Evolutionary conservation across 352 stramenopile genomes (phyloP).

Genomic region (Pythium grandisporangium): DNA sequence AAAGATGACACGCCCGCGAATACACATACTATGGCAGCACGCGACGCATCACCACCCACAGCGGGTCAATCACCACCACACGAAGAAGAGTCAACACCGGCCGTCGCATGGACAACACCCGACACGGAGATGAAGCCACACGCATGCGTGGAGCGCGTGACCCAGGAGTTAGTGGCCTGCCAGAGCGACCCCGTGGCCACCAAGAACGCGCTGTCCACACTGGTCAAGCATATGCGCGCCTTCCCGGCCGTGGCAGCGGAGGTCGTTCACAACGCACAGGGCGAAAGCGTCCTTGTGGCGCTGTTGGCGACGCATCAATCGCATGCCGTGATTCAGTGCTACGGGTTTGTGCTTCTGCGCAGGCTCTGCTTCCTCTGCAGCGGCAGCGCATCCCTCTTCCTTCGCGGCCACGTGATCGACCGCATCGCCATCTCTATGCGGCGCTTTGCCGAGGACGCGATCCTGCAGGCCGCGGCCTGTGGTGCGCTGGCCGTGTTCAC

Average conservation of each 20-base stretch:
- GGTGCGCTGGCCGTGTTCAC: conserved; percentile 72
- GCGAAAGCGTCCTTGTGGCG: conserved; percentile 41
- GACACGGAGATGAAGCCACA: no score
- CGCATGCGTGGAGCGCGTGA: conserved; percentile 24
- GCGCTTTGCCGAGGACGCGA: conserved; percentile 64
- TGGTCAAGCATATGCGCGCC: conserved; percentile 76
- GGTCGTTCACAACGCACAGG: conserved; percentile 30
- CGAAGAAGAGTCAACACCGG: no score
- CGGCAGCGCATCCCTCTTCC: conserved; percentile 45
- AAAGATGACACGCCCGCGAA: background rate
- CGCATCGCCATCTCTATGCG: conserved; percentile 47
- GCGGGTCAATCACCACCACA: background rate
- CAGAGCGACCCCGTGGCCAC: conserved; percentile 28
- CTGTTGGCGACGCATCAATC: conserved; percentile 44
- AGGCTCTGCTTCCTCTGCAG: conserved; percentile 65
- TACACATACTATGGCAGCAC: background rate
- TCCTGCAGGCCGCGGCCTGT: conserved; percentile 69
- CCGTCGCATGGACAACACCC: no score
- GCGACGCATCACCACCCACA: background rate
- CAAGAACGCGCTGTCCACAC: conserved; percentile 52
- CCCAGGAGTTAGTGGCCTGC: conserved; percentile 35
- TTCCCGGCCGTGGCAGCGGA: conserved; percentile 56
- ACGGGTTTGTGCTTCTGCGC: conserved; percentile 63
- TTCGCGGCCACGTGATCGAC: conserved; percentile 42
- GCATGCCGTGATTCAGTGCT: conserved; percentile 77